Evolutionary conservation across 202 grass and related monocot species (phyloP).

Genomic region (Miscanthus sacchariflorus): DNA sequence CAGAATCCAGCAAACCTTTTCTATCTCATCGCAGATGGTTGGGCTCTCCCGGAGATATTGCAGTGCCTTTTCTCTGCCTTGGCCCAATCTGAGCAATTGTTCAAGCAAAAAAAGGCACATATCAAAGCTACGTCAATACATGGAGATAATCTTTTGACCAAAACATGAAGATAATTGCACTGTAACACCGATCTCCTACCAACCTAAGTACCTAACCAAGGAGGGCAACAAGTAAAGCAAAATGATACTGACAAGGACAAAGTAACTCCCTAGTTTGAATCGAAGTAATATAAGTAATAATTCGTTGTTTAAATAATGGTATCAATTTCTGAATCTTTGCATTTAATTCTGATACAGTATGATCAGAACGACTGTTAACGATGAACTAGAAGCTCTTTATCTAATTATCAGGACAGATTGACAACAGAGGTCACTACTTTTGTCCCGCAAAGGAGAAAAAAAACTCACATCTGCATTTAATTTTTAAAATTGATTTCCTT

Average conservation of each 20-base stretch:
- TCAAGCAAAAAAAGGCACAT: neutral
- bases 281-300: neutral
- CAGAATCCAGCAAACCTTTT: constrained; percentile 70
- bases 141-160: neutral
- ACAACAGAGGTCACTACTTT: neutral
- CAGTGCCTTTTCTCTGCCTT: constrained; percentile 93
- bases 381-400: neutral
- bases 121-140: constrained; percentile 28
- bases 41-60: constrained; percentile 89
- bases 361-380: neutral
- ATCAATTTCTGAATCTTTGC: neutral
- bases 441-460: neutral
- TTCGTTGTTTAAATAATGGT: neutral
- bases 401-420: neutral
- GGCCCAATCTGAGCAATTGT: constrained; percentile 68
- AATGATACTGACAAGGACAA: neutral
- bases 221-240: neutral
- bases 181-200: neutral
- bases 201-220: neutral
- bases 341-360: neutral
- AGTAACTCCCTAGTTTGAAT: neutral
- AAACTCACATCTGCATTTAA: neutral
- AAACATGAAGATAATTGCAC: neutral
- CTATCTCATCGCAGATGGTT: constrained; percentile 73
- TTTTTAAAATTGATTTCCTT: neutral